A percentile compares a stretch with the other conserved stretches of the same genome.
These are phyloP conservation scores for Apophysomyces variabilis DNA, from an alignment of 371 early-diverging fungal species.

Conservation along the genomic window DNA sequence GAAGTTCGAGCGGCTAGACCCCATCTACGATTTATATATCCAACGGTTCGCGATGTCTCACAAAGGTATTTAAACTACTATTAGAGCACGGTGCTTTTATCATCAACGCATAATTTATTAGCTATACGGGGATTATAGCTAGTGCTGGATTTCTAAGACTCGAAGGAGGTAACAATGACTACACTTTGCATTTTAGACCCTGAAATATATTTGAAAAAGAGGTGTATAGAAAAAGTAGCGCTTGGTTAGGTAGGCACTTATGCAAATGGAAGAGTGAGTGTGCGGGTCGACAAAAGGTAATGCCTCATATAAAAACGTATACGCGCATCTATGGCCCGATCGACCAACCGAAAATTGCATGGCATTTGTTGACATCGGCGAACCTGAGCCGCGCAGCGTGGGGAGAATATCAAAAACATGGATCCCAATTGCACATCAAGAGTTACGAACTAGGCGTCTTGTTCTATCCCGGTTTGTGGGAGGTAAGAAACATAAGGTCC, in stretches of 20 bases:
- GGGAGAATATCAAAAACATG: slow-evolving; percentile 54
- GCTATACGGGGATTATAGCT: slow-evolving; percentile 24
- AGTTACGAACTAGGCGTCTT: slow-evolving; percentile 68
- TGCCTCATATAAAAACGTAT: slow-evolving; percentile 70
- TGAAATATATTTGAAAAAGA: neutral
- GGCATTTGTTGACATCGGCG: slow-evolving; percentile 60
- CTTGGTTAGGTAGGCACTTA: slow-evolving; percentile 52
- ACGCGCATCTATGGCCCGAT: slow-evolving; percentile 16
- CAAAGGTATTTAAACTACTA: slow-evolving; percentile 42
- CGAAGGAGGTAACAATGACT: slow-evolving; percentile 18
- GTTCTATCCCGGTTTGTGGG: slow-evolving; percentile 48
- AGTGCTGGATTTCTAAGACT: slow-evolving; percentile 34
- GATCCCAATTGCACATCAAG: slow-evolving; percentile 52
- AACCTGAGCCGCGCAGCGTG: slow-evolving; percentile 65
- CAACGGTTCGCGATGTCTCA: slow-evolving; percentile 63
- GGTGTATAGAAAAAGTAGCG: slow-evolving; percentile 52
- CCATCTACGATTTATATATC: slow-evolving; percentile 53
- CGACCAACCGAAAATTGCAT: slow-evolving; percentile 29
- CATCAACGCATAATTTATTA: neutral
- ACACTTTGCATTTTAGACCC: neutral
- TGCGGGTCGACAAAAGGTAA: slow-evolving; percentile 55
- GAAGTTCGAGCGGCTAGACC: slow-evolving; percentile 5
- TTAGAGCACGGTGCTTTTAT: too few species aligned
- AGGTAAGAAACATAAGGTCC: slow-evolving; percentile 31
- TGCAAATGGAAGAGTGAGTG: slow-evolving; percentile 53